Evolutionary conservation across 345 rosid species (phyloP), one percentile per base, ranked within the genome.

Genomic region (Linum lewisii): DNA sequence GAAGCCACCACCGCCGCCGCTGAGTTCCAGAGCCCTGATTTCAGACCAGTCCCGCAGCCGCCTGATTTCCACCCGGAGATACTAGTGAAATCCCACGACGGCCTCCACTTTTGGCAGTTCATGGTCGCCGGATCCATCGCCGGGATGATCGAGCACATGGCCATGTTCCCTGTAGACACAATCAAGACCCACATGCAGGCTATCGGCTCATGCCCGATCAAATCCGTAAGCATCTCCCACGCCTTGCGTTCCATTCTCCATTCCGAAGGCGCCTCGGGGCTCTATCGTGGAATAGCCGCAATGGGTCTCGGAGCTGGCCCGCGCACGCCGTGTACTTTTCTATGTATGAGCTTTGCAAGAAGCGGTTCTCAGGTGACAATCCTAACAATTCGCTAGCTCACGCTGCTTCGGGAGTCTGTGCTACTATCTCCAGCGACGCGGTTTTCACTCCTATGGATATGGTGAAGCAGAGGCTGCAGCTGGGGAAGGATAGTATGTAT

Each of bases 301-400:
- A 87, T 94, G 97, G 99, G 88, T 3, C 81, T 94, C 7, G 99
- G 99, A 2, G 99, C 99, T 2, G 99, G 99, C n/a, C 99, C 0
- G 99, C 99, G 20, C 99, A 94, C 63, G 99, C 99, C 21, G 95
- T 90, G 13, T 90, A 94, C 37, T 94, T 94, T 76, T 90, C 97
- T 1, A 75, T 94, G 1, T 94, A 94, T 44, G 99, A 94, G 72
- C 63, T 62, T 9, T 87, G 85, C 5, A 94, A 94, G 81, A 80
- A 79, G 74, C 76, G 44, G 54, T 73, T 94, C 20, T 90, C 99
- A 34, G 71, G 78, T 1, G 77, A 77, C 0, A 79, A 90, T 57
- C 95, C 95, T 0, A 79, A 84, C 53, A 90, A 84, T 69, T 59
- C 96, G 11, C 77, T 71, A 6, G 99, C 95, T 0, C 97, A 94